Evolutionary conservation across 2,329 filamentous ascomycete species (phyloP), one percentile per base, ranked within the genome.

Genomic region (Torrubiellomyces zombiae): DNA sequence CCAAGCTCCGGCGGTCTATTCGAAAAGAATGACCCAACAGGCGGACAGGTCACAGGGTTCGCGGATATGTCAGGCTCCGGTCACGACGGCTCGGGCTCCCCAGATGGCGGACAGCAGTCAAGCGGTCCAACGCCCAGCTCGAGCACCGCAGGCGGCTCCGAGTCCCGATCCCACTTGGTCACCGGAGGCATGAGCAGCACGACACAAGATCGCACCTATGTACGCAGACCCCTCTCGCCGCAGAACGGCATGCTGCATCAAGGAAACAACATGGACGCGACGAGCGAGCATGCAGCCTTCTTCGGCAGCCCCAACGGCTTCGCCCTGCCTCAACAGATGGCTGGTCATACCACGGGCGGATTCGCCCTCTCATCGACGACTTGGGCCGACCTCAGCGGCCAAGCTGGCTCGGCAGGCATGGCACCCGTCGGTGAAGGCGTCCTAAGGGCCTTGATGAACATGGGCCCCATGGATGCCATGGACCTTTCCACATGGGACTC

Each of bases 401-500:
- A 58, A 26, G 44, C 53, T 6, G 18, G 31, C 11, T 18, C 21
- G 16, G 24, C 30, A 11, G 58, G 54, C 7, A 61, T 69, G 49
- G 61, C 62, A 12, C 63, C 63, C 5, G 58, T 67, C 9, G 58
- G 63, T 0, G 66, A 72, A 24, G 65, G 66, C 0, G 57, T 73
- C 21, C 44, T 73, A 23, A 52, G 63, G 29, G 59, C 63, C 7
- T 46, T 72, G 28, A 66, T 70, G 58, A 62, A 58, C 27, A 60
- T 71, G 50, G 61, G 60, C 6, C 55, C 64, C 0, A 67, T 74
- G 57, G 67, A 73, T 34, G 58, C 60, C 8, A 68, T 74, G 61
- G 66, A 67, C 34, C 45, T 64, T 29, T 51, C 49, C 10, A 45
- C 52, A 16, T 65, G 62, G 62, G 59, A 62, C 29, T 34, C 43